Base-by-base conservation (phyloP, 345 rosid genomes). In the Acer yangbiense region DNA sequence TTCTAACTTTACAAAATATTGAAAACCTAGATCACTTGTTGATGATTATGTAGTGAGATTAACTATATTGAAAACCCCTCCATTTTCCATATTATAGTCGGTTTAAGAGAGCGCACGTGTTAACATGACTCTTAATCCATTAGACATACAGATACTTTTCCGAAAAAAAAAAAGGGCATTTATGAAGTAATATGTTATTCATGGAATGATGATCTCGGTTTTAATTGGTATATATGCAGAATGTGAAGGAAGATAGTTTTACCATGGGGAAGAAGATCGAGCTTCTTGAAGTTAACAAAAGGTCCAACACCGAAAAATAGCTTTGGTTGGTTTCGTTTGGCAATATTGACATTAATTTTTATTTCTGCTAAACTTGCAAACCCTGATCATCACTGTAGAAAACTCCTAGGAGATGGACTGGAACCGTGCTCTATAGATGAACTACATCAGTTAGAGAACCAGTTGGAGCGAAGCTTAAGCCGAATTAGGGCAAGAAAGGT, bases 401-500 rank as follows among this genome's bases (percentile, higher is more conserved):
- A 91, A 73, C 72, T 95, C 18, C 1, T 91, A 18, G 99, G 99
- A 84, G 88, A 85, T 72, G 94, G 89, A 48, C 81, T 95, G 77
- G 95, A 86, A 13, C 66, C 81, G 32, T 93, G 96, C 80, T 82
- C 93, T 21, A n/a, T 80, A 20, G 92, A 90, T 50, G 99, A 95
- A 77, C 85, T 95, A 46, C 84, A 85, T 64, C 90, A 87, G 72
- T 25, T 91, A 46, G 99, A 93, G 83, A 91, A 77, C 77, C 97
- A 95, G 77, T 14, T 93, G 83, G 97, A 91, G 32, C 85, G 87
- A 83, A 84, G 98, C 86, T 87, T 95, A 69, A 77, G 81, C 77
- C 89, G 78, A 83, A 89, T 95, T 70, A 87, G 97, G 88, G 90
- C 91, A 29, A 91, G 84, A 89, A 93, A 93, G 99, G 98, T 93